These are phyloP conservation scores for Daphne laureola DNA, from an alignment of 441 rosid species.

Conservation along the genomic window DNA sequence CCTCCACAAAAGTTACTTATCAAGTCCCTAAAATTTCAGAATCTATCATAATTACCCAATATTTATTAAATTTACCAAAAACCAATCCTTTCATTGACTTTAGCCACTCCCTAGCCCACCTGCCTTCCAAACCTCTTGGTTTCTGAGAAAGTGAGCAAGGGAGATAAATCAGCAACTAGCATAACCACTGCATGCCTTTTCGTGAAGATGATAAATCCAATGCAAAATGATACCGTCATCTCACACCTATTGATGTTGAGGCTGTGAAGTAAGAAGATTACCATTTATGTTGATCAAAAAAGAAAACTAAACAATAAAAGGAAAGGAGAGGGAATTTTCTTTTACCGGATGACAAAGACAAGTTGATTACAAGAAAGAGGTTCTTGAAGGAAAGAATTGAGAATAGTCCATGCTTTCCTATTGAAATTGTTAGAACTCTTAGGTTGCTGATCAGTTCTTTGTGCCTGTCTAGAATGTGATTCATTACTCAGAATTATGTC, in stretches of 20 bases:
- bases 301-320: not conserved
- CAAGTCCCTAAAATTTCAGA: too few species aligned
- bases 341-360: constrained; percentile 64
- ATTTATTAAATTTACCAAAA: too few species aligned
- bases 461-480: constrained; percentile 22
- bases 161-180: constrained; percentile 41
- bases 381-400: constrained; percentile 38
- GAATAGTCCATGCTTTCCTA: constrained; percentile 4
- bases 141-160: constrained; percentile 40
- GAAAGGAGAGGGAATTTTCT: not conserved
- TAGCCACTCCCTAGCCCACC: too few species aligned
- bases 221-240: constrained; percentile 57
- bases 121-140: too few species aligned
- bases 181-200: constrained; percentile 29
- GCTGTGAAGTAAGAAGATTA: constrained; percentile 24
- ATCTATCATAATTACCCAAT: too few species aligned
- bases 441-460: constrained; percentile 24
- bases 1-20: too few species aligned
- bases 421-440: constrained; percentile 34
- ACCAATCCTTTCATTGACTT: too few species aligned
- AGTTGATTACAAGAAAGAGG: constrained; percentile 38
- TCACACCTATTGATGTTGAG: constrained; percentile 64
- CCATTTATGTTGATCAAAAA: not conserved
- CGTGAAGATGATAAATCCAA: constrained; percentile 40
- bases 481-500: constrained; percentile 44